Conservation (phyloP, 805 yeast species). For the Wickerhamiella kurtzmanii region DNA sequence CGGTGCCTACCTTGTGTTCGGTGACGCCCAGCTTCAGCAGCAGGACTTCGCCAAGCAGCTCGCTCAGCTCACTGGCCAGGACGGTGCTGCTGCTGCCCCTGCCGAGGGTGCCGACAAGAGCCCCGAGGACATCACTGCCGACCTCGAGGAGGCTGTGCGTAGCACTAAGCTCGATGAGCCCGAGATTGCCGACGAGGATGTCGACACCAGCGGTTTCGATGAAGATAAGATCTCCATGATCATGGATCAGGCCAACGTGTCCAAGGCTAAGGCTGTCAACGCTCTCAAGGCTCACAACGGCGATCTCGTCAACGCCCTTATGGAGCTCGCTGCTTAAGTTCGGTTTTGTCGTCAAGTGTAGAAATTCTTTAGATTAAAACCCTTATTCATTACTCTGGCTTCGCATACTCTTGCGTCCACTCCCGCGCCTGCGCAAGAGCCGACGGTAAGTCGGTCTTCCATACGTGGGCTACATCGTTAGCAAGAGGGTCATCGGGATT, state of each 20-base stretch:
- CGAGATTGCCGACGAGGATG: slow-evolving; percentile 55
- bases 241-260: slow-evolving; percentile 79
- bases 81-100: slow-evolving; percentile 32
- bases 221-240: slow-evolving; percentile 74
- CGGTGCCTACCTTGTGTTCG: slow-evolving; percentile 92
- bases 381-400: neutral
- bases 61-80: slow-evolving; percentile 31
- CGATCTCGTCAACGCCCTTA: slow-evolving; percentile 92
- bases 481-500: slow-evolving; percentile 98
- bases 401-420: slow-evolving; percentile 57
- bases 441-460: slow-evolving; percentile 72
- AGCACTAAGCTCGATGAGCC: slow-evolving; percentile 24
- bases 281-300: slow-evolving; percentile 80
- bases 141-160: slow-evolving; percentile 25
- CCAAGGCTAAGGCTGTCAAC: slow-evolving; percentile 81
- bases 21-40: slow-evolving; percentile 74
- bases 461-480: slow-evolving; percentile 92
- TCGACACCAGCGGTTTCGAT: slow-evolving; percentile 75
- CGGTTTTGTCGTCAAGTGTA: neutral
- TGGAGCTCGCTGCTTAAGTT: slow-evolving; percentile 35
- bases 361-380: neutral
- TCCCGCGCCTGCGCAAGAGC: slow-evolving; percentile 72
- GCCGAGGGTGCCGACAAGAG: slow-evolving; percentile 30
- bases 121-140: slow-evolving; percentile 22
- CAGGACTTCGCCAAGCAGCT: slow-evolving; percentile 84